A percentile compares a stretch with the other conserved stretches of the same genome.
Conservation (phyloP, 75 land plant species). For the Chamaecyparis obtusa region DNA sequence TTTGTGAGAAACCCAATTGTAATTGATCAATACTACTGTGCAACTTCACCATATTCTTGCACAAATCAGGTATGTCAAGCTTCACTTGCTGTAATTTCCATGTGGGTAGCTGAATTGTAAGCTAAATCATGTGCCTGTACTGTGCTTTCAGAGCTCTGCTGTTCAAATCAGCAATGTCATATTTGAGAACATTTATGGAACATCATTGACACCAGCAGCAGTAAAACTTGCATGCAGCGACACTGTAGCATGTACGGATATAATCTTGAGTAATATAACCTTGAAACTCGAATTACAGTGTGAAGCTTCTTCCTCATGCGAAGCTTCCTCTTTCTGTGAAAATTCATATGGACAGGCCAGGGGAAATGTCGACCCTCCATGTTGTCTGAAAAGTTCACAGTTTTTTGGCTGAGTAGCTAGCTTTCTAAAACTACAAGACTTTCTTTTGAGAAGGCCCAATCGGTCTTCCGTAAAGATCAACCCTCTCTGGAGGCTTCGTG, state of each 20-base stretch:
- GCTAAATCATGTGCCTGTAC: background rate
- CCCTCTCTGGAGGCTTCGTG: no score
- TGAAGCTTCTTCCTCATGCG: no score
- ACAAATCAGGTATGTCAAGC: background rate
- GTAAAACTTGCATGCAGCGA: conserved; percentile 42
- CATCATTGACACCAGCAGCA: conserved; percentile 27
- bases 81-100: no score
- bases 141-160: conserved; percentile 33
- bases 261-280: background rate
- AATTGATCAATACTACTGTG: conserved; percentile 43
- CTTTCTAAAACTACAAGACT: no score
- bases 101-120: background rate
- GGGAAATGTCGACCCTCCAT: background rate
- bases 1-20: conserved; percentile 25
- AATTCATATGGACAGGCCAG: background rate
- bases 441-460: no score
- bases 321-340: background rate
- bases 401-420: no score
- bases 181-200: conserved; percentile 42
- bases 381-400: background rate
- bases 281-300: background rate
- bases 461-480: no score
- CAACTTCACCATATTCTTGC: background rate
- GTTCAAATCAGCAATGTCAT: conserved; percentile 32
- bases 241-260: conserved; percentile 30